These are phyloP conservation scores for Prunus padus DNA, from an alignment of 306 rosid genomes.

Conservation along the genomic window DNA sequence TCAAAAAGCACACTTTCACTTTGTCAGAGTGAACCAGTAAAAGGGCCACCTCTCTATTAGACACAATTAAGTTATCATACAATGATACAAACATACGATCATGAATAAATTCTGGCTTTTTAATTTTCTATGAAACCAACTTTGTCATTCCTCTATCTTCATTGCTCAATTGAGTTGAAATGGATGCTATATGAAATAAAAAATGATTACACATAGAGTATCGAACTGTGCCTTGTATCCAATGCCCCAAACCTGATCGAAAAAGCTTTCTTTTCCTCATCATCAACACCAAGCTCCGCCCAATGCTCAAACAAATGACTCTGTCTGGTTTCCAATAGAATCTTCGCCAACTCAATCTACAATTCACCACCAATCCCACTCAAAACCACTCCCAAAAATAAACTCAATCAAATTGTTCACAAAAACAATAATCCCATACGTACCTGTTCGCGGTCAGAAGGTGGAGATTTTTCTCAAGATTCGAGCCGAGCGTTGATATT, in stretches of 20 bases:
- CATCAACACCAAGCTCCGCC: conserved; percentile 75
- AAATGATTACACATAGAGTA: too few relatives aligned
- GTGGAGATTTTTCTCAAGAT: conserved; percentile 45
- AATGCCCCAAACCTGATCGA: conserved; percentile 53
- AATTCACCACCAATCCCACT: conserved; percentile 21
- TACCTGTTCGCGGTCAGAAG: conserved; percentile 64
- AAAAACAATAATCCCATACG: neutral
- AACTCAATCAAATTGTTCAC: neutral
- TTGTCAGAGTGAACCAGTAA: neutral
- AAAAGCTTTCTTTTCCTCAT: conserved; percentile 67
- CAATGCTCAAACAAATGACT: conserved; percentile 70
- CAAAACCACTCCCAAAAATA: conserved; percentile 5
- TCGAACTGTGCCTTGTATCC: too few relatives aligned
- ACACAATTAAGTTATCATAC: neutral
- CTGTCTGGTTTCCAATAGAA: conserved; percentile 59
- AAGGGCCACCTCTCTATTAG: neutral
- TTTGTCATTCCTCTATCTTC: neutral
- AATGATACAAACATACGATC: neutral
- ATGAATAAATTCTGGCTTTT: too few relatives aligned
- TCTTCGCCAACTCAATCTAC: conserved; percentile 65
- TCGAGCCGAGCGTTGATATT: neutral
- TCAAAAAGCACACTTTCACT: neutral
- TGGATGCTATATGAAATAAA: neutral
- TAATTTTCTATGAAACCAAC: neutral
- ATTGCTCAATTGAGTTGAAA: neutral